Base-by-base conservation (phyloP, 2,329 filamentous ascomycete genomes). In the Aspergillus cejpii region DNA sequence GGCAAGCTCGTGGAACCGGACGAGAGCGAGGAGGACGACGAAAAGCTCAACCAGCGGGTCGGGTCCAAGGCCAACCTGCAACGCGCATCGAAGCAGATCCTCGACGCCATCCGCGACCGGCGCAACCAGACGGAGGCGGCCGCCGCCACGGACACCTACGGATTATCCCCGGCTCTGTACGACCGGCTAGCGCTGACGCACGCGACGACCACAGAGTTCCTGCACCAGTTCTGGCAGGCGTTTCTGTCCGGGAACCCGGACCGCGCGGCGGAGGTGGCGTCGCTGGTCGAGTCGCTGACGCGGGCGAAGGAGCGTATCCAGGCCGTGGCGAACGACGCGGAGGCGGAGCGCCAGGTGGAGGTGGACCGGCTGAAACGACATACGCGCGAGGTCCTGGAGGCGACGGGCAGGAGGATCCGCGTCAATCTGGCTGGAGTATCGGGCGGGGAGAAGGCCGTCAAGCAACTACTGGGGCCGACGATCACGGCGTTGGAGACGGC, bases 191-290 rank as follows among this genome's bases (percentile, higher is more conserved):
- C 73, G 10, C 74, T 85, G 44, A 95, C 91, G 0, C 89, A 97
- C 63, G 90, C 90, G 42, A 98, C 92, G 0, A 94, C 88, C 0
- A 84, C 87, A 28, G 92, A 98, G 61, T 98, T 97, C 59, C 73
- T 98, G n/a, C 87, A 91, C 57, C 94, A 97, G 65, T 98, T 98
- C 71, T 98, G 91, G 91, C 78, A 80, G 26, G 82, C 90, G 0
- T 98, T 94, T 60, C 76, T 94, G 20, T 96, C 90, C 0, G 91
- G 90, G 11, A 87, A 96, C 60, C 71, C 86, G 1, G 83, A 87
- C 48, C 83, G 87, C 26, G 87, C 87, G 0, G 76, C 76, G 33
- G 91, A 98, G 67, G 76, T 96, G 11, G 81, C 83, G 5, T 88
- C 86, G 50, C 76, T 96, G 37, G 82, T 85, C 6, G 87, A 94